Evolutionary conservation across 2,329 filamentous ascomycete genomes (phyloP).

Genomic region (Fulvia fulva): DNA sequence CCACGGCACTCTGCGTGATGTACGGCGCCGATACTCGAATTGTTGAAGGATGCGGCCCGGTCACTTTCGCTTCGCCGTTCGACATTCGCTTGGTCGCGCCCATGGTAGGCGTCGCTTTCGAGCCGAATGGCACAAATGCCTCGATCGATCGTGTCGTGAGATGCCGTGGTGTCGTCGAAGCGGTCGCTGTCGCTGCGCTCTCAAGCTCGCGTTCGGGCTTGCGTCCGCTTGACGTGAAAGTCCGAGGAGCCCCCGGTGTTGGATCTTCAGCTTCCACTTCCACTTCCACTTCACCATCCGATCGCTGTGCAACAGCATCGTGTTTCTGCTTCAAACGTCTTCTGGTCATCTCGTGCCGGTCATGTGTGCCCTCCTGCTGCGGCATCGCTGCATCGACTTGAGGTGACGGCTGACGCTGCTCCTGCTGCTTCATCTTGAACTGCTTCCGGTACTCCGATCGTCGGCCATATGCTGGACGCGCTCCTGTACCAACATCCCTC

Average conservation of each 20-base stretch:
- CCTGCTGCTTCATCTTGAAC: slow-evolving; percentile 2
- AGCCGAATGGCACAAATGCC: slow-evolving; percentile 2
- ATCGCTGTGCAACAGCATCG: neutral
- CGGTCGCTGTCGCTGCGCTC: neutral
- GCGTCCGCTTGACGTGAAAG: too few species aligned
- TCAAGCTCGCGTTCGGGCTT: neutral
- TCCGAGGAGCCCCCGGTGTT: neutral
- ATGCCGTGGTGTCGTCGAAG: too few species aligned
- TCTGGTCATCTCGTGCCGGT: neutral
- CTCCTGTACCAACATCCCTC: neutral
- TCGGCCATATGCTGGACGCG: neutral
- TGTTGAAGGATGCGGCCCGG: slow-evolving; percentile 58
- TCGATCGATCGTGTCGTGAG: neutral
- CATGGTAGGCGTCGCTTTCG: slow-evolving; percentile 17
- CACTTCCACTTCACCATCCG: neutral
- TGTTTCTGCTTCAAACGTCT: neutral
- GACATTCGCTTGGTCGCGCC: slow-evolving; percentile 31
- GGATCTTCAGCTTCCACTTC: too few species aligned
- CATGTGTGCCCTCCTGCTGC: neutral
- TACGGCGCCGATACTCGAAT: slow-evolving; percentile 69
- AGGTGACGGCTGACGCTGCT: neutral
- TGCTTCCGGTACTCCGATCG: slow-evolving; percentile 9
- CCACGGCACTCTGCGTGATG: slow-evolving; percentile 75
- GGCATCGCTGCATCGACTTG: neutral
- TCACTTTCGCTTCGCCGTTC: slow-evolving; percentile 31